Evolutionary conservation across 2,329 filamentous ascomycete species (phyloP).

Genomic region (Capronia americana): DNA sequence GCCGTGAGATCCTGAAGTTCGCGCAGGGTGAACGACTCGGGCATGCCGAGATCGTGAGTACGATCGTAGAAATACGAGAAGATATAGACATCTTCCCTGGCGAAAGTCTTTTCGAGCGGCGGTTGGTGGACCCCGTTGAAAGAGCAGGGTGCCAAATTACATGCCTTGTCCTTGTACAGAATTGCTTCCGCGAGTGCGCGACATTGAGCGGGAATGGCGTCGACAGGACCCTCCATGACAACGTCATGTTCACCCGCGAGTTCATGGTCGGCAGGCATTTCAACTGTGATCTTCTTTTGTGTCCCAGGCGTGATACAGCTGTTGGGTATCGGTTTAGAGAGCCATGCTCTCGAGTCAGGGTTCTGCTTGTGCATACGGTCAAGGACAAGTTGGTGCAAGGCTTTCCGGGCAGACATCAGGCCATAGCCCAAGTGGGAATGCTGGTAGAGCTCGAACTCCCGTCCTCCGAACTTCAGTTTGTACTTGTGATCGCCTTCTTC

Average conservation of each 20-base stretch:
- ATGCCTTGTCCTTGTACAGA: conserved; percentile 82
- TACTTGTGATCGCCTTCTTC: conserved; percentile 96
- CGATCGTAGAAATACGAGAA: conserved; percentile 99
- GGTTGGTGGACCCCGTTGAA: conserved; percentile 98
- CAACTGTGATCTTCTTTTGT: conserved; percentile 74
- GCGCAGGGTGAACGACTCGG: conserved; percentile 90
- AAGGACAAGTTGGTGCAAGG: conserved; percentile 78
- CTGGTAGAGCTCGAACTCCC: conserved; percentile 92
- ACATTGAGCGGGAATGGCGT: conserved; percentile 81
- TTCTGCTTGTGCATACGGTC: conserved; percentile 71
- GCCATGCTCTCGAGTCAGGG: conserved; percentile 69
- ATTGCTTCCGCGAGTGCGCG: conserved; percentile 89
- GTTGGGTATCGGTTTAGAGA: conserved; percentile 74
- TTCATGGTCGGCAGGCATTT: conserved; percentile 69
- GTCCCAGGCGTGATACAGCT: conserved; percentile 86
- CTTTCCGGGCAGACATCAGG: conserved; percentile 89
- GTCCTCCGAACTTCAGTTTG: conserved; percentile 84
- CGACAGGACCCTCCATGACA: conserved; percentile 84
- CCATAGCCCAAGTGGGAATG: conserved; percentile 98
- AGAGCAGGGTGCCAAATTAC: conserved; percentile 87
- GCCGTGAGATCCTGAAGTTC: conserved; percentile 86
- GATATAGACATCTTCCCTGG: conserved; percentile 89
- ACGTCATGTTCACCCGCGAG: conserved; percentile 71
- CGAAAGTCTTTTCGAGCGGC: conserved; percentile 87
- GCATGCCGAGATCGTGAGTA: conserved; percentile 92